Percentiles rank a stretch among this genome's conserved stretches.
These are phyloP conservation scores for Yamadazyma aaseri DNA, from an alignment of 1,139 yeast species.

Conservation along the genomic window DNA sequence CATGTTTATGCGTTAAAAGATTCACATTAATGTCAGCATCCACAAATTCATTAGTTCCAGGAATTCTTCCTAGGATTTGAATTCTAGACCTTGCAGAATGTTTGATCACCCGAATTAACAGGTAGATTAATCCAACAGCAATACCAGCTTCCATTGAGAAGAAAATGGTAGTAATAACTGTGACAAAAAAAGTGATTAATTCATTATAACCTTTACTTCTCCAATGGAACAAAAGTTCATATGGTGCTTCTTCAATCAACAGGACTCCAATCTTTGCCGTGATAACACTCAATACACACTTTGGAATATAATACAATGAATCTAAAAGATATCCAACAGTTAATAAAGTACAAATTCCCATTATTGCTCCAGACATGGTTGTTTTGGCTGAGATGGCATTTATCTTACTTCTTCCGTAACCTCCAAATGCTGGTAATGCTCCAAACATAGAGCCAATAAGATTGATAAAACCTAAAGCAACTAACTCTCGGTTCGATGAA, in stretches of 20 bases:
- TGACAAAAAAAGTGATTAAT: conserved; percentile 67
- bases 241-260: conserved; percentile 84
- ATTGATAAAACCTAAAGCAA: conserved; percentile 81
- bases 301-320: conserved; percentile 71
- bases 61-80: conserved; percentile 81
- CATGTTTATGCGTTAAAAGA: conserved; percentile 6
- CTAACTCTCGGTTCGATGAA: conserved; percentile 72
- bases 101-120: conserved; percentile 74
- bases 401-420: conserved; percentile 90
- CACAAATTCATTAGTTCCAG: conserved; percentile 72
- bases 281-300: conserved; percentile 78
- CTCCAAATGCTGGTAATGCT: conserved; percentile 91
- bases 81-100: conserved; percentile 88
- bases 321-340: conserved; percentile 63
- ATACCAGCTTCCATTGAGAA: conserved; percentile 91
- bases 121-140: conserved; percentile 77
- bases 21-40: conserved; percentile 63
- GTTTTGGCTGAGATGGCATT: conserved; percentile 86
- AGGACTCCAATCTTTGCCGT: conserved; percentile 78
- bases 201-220: conserved; percentile 76
- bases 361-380: conserved; percentile 76
- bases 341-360: conserved; percentile 71
- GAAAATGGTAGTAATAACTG: conserved; percentile 69
- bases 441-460: conserved; percentile 67
- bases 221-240: conserved; percentile 73